Percentiles rank a stretch among this genome's conserved stretches.
Conservation (phyloP, 1,284 basidiomycete species). For the Pascua guehoae region DNA sequence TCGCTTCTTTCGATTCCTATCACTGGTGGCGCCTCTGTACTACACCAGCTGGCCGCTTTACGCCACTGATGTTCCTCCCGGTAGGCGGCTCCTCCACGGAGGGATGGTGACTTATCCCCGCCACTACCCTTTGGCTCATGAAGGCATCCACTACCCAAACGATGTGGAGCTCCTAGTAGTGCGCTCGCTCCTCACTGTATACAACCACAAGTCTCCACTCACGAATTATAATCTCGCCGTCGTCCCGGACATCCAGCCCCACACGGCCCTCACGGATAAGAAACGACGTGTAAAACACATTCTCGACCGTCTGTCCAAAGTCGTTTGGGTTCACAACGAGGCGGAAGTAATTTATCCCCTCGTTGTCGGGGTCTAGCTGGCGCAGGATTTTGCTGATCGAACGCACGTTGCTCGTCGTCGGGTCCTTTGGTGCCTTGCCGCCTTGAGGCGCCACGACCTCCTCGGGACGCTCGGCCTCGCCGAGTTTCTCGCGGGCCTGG, state of each 20-base stretch:
- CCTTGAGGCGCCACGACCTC: conserved; percentile 20
- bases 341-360: conserved; percentile 50
- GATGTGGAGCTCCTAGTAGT: no score
- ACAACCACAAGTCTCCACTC: conserved; percentile 21
- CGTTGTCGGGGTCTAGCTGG: conserved; percentile 20
- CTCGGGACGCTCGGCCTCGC: conserved; percentile 17
- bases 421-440: conserved; percentile 20
- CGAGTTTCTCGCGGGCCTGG: conserved; percentile 8
- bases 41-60: no score
- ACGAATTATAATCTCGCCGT: conserved; percentile 51
- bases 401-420: conserved; percentile 24
- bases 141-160: no score
- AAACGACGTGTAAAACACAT: conserved; percentile 57
- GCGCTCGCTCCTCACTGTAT: no score
- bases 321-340: conserved; percentile 14
- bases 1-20: not conserved
- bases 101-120: no score
- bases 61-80: no score
- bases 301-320: conserved; percentile 53
- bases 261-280: conserved; percentile 52
- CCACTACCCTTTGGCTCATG: no score
- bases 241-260: conserved; percentile 38
- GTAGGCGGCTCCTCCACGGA: no score
- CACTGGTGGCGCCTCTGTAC: no score
- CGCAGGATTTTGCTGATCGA: conserved; percentile 28